Evolutionary conservation across 1,139 yeast genomes (phyloP), one percentile per base, ranked within the genome.

Genomic region (Blastobotrys petasosporus): DNA sequence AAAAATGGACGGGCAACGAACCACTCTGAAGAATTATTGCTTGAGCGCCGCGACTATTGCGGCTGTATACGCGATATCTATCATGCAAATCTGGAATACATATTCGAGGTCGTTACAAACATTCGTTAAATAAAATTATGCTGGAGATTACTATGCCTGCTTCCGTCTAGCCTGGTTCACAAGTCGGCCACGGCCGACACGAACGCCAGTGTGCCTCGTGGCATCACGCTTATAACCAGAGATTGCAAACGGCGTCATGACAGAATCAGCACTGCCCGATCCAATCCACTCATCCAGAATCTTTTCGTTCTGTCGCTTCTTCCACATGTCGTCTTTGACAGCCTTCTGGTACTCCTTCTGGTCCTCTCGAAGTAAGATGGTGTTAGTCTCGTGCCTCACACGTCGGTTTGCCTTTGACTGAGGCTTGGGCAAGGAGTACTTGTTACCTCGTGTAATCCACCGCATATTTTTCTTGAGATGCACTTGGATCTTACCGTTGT

Each of bases 271-370:
- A 50, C 94, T 83, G 4, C 94, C 96, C 15, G 95, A 95, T 28
- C 96, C 96, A 46, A 88, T 80, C 85, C 94, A 92, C 60, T 87
- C 88, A 58, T 83, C 81, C 54, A 88, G 70, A 52, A 84, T 71
- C 67, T 88, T 88, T 58, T 88, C 97, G 57, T 86, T 86, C 60
- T 86, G 85, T 58, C 84, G 76, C 62, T 86, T 78, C 58, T 82
- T 84, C 94, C 97, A 87, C 41, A 82, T 81, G 49, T 88, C 94
- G 59, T 85, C 82, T 63, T 88, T 88, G 48, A 90, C 65, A 1
- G 96, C 95, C 63, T 84, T 82, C 57, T 79, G 80, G 65, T 92
- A 94, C 66, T 92, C 98, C 60, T 84, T 85, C 68, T 92, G 97
- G 65, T 94, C 99, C 64, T 86, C 97, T 56, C 94, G 76, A 50